Conservation (phyloP, 1,284 basidiomycete genomes). For the Chondrostereum purpureum region DNA sequence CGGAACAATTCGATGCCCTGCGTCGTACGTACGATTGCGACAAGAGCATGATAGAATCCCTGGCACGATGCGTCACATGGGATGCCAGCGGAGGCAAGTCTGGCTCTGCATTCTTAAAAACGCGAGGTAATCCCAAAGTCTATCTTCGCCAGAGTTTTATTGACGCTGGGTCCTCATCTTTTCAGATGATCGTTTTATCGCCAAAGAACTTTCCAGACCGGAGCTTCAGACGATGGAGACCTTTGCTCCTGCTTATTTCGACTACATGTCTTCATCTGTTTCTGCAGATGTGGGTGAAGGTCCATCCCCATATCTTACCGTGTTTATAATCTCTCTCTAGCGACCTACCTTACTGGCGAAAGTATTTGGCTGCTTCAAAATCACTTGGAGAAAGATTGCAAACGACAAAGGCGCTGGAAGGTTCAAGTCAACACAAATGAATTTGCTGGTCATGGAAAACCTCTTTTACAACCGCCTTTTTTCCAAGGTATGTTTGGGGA, state of each 20-base stretch:
- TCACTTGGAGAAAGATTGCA: conserved; percentile 84
- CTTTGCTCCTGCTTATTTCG: conserved; percentile 96
- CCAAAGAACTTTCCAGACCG: conserved; percentile 89
- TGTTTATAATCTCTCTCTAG: conserved; percentile 31
- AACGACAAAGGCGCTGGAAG: conserved; percentile 56
- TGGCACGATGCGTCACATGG: conserved; percentile 95
- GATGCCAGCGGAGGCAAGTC: conserved; percentile 95
- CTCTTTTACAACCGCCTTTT: conserved; percentile 90
- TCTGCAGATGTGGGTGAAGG: conserved; percentile 57
- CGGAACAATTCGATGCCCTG: conserved; percentile 95
- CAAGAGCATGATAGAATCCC: conserved; percentile 87
- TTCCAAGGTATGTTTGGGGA: conserved; percentile 68
- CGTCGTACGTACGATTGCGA: conserved; percentile 91
- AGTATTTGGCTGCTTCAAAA: conserved; percentile 95
- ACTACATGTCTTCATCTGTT: conserved; percentile 89
- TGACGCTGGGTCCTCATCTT: neutral
- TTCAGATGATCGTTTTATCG: conserved; percentile 94
- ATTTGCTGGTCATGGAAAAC: conserved; percentile 97
- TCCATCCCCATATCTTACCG: neutral
- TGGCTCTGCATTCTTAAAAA: conserved; percentile 95
- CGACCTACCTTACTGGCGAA: conserved; percentile 94
- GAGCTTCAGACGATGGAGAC: conserved; percentile 95
- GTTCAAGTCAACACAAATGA: conserved; percentile 85
- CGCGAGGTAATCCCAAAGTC: conserved; percentile 53
- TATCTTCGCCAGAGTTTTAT: too few species aligned